Base-by-base conservation (phyloP, 768 basidiomycete genomes). In the Melanogaster broomeanus region DNA sequence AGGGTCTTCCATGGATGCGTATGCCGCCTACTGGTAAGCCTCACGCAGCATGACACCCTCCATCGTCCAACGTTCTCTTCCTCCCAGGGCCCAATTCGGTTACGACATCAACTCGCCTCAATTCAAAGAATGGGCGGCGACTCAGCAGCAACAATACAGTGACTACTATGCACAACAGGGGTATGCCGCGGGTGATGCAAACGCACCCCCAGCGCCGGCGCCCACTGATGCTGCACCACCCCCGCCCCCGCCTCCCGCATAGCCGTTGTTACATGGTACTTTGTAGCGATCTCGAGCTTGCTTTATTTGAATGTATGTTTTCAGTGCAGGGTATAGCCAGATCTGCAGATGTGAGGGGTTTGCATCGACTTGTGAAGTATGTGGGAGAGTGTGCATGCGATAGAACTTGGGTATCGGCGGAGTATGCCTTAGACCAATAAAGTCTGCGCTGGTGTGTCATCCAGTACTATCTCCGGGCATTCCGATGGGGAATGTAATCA, bases 21-120 rank as follows among this genome's bases (percentile, higher is more conserved):
- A 81, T 43, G 74, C 79, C 40, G 75, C 81, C 34, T 84, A 82
- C 64, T 84, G 83, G 84, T 82, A 63, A 44, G 72, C 70, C 30
- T 68, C 67, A n/a, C 59, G 61, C 34, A 28, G 24, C 51, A 16
- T 28, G 3, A 2, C 19, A 12, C 18, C 9, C 6, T 27, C 42
- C 9, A n/a, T 24, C 13, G 10, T 27, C 19, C 27, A 18, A 10
- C 7, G 49, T 22, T 45, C 13, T 35, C 38, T 25, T 34, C 39
- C 30, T 37, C 37, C 45, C 9, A 90, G 90, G 90, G 85, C 90
- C 53, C 84, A 86, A 6, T 90, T 89, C 61, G 90, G 90, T 11
- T 92, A 92, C 67, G 90, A 93, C 59, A 85, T 91, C 53, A 92
- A 91, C 63, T 88, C 90, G 3, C 62, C 78, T 2, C 81, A 90